Conservation (phyloP, 208 protist genomes). For the Wallacemonas sp. region DNA sequence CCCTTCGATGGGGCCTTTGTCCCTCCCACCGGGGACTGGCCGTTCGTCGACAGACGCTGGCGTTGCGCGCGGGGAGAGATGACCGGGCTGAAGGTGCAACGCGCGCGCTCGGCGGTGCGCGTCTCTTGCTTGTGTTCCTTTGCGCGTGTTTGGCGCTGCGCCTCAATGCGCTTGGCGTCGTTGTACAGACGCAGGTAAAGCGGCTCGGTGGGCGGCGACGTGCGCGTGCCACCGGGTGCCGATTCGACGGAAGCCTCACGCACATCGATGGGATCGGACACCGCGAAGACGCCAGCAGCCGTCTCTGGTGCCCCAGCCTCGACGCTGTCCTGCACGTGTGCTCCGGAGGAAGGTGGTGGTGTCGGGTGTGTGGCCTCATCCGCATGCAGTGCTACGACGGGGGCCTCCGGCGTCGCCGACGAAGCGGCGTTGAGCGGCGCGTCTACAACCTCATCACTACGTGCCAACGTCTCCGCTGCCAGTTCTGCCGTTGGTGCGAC, state of each 20-base stretch:
- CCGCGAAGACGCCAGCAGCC: too few species aligned
- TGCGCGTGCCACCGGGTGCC: too few species aligned
- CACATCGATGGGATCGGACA: too few species aligned
- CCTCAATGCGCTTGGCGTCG: slow-evolving; percentile 24
- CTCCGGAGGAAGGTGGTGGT: too few species aligned
- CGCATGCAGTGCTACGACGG: too few species aligned
- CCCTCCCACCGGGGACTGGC: neutral
- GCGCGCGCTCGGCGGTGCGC: slow-evolving; percentile 5
- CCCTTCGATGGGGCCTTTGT: neutral
- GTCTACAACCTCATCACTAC: too few species aligned
- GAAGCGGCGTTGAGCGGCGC: too few species aligned
- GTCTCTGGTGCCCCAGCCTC: too few species aligned
- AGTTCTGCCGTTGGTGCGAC: neutral
- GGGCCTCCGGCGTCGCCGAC: too few species aligned
- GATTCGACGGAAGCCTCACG: too few species aligned
- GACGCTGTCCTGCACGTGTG: too few species aligned
- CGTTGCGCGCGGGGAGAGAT: slow-evolving; percentile 22
- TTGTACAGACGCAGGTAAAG: slow-evolving; percentile 41
- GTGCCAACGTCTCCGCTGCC: neutral
- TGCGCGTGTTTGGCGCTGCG: slow-evolving; percentile 1
- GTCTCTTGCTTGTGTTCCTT: neutral
- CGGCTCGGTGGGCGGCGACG: slow-evolving; percentile 1
- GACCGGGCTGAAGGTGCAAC: slow-evolving; percentile 30
- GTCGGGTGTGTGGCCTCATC: too few species aligned
- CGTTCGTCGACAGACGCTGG: neutral